Evolutionary conservation across 768 basidiomycete species (phyloP), one percentile per base, ranked within the genome.

Genomic region (Cyathus striatus): DNA sequence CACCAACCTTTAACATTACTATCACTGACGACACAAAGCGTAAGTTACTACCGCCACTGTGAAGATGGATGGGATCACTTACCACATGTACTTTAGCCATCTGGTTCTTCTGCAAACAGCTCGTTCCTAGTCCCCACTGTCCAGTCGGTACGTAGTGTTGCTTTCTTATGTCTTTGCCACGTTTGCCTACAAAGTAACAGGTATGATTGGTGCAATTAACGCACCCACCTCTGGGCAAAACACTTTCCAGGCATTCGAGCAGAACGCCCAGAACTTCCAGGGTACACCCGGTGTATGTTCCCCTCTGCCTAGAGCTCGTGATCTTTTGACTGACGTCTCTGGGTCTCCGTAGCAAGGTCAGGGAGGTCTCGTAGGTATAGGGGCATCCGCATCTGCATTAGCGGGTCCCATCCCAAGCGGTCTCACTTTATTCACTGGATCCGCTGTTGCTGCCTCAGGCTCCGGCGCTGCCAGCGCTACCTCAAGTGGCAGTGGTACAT

Each of bases 71-170:
- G 7, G 5, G 10, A 30, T 5, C 5, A 30, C 38, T 44, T 23
- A 40, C 17, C 20, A n/a, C 33, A 26, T 50, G 50, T 9, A 24
- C 17, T 17, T 5, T 32, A 64, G 77, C 77, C 3, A 67, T 79
- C 35, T 81, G 75, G 73, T 78, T 78, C 68, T 79, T 63, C 69
- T 81, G 79, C 65, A 74, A 76, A 46, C 74, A 74, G 53, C 55
- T 67, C 10, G 2, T 40, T 3, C 70, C 69, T 1, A 1, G 32
- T 2, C 56, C 63, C 10, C 78, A 81, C 56, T 79, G 78, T 49
- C 36, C 44, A 7, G 43, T 55, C 14, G 64, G 65, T 62, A 40
- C 38, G 52, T 21, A 20, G 5, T 9, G 12, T 14, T 41, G 7
- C 23, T 13, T 14, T 23, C 22, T 4, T 22, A 17, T 23, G 18